Evolutionary conservation across 177 flowering plant genomes (phyloP), one percentile per base, ranked within the genome.

Genomic region (Vitis hybrid): DNA sequence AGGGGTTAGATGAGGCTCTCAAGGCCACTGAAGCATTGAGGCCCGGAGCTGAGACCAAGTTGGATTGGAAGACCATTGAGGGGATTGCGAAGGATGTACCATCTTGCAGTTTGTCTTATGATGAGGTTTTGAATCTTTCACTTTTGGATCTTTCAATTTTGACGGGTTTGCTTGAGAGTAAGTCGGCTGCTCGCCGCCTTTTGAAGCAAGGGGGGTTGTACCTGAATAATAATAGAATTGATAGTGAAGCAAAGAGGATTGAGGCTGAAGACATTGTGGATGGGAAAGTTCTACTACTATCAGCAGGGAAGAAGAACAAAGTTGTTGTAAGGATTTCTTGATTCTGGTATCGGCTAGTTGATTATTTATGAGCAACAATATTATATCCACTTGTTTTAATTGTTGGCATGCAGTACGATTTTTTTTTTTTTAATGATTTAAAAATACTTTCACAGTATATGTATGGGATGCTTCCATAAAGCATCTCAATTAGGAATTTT

Each of bases 271-370:
- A 90, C 70, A 85, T 87, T 71, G 82, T 89, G 50, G 92, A 90
- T 69, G 91, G 89, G 10, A 90, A 87, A 73, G 78, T 89, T 65
- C 81, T 89, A 28, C 77, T 90, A 65, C 66, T 90, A 66, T 90
- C 94, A 9, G 89, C 94, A 2, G 92, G 94, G 53, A 90, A 88
- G 79, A 90, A 88, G 82, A 90, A 90, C 76, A 90, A 88, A 75
- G 82, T 90, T 70, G 76, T 90, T 76, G 90, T 90, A 49, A 79
- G 88, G 70, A 81, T 90, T 62, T 80, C 89, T 68, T 87, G 68
- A 82, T 64, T 73, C 22, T 38, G 9, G 0, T 38, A 38, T 38
- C 0, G 0, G 47, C 47, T 38, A 38, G 47, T 0, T 38, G 47
- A 38, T 38, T 38, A 38, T 38, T 38, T 38, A 38, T 38, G 47